Evolutionary conservation across 1,284 basidiomycete species (phyloP), one percentile per base, ranked within the genome.

Genomic region (Coniophora puteana): DNA sequence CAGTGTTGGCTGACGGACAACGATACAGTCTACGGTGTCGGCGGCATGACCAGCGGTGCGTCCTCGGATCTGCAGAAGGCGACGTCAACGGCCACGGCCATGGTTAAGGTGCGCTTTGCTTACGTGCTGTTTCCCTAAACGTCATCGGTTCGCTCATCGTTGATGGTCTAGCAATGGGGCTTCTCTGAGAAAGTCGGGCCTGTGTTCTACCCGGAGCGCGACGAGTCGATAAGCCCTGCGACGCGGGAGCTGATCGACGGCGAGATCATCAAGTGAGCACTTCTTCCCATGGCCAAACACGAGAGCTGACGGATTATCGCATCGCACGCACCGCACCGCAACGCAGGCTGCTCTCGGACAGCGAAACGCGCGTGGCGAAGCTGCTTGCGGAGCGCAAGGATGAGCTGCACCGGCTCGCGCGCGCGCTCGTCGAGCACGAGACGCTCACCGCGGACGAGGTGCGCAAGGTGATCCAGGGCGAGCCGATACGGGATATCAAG

Each of bases 371-470:
- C 29, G 87, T 87, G 14, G 74, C 61, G 25, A 65, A 68, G 29
- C 69, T 94, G 31, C 71, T 97, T 46, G 81, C 78, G 54, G 71
- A 73, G 24, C 87, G 80, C 63, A 71, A 87, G 57, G 74, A 80
- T 23, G 90, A 96, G 58, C 68, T 97, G 36, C 89, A 95, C 65
- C 74, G 69, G 87, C 77, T 96, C 36, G 93, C 93, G 4, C 73
- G 78, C 41, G 93, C 94, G 4, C 69, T 97, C 44, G 80, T 96
- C 14, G 91, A 95, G 60, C 86, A 95, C 65, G 93, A 97, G 71
- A 96, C 93, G n/a, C 69, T 97, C 47, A 82, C 83, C 50, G 72
- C 79, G 29, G 83, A 89, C 16, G 92, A 97, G 63, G 93, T 96
- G 16, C 70, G 74, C 57, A 82, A 79, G 64, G 86, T 93, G n/a